phyloP scores from a whole-genome alignment of 2,329 filamentous ascomycete genomes.

The Elsinoe batatas region DNA sequence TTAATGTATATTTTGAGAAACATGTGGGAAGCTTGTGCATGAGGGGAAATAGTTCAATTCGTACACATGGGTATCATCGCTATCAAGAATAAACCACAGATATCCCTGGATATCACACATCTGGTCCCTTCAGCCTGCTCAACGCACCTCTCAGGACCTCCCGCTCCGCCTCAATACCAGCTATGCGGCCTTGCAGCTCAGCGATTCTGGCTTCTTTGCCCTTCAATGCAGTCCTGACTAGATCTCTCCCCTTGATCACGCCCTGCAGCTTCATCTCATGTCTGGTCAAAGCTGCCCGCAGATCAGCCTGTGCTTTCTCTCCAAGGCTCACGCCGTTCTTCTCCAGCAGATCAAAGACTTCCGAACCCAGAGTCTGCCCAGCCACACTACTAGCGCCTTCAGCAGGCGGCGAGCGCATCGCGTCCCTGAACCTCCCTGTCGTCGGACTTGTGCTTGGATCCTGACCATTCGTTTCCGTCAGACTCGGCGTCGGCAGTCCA shows the following conservation, averaged over 20 bases:
- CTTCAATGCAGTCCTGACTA: slow-evolving; percentile 51
- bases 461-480: neutral
- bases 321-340: slow-evolving; percentile 17
- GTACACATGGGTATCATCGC: slow-evolving; percentile 7
- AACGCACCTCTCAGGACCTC: slow-evolving; percentile 40
- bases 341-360: slow-evolving; percentile 15
- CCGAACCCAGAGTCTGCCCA: slow-evolving; percentile 1
- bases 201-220: slow-evolving; percentile 54
- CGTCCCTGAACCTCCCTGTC: slow-evolving; percentile 23
- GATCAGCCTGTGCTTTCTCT: slow-evolving; percentile 26
- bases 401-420: slow-evolving; percentile 9
- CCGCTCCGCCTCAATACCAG: slow-evolving; percentile 44
- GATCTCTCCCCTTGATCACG: slow-evolving; percentile 54
- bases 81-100: neutral
- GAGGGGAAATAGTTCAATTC: neutral
- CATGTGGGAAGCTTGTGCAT: neutral
- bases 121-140: neutral
- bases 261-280: slow-evolving; percentile 52
- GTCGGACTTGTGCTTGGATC: slow-evolving; percentile 26
- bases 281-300: slow-evolving; percentile 41
- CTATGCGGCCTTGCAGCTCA: slow-evolving; percentile 58
- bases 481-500: slow-evolving; percentile 13
- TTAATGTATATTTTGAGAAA: neutral
- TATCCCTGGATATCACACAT: neutral
- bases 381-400: neutral